Evolutionary conservation across 2,329 filamentous ascomycete species (phyloP), one percentile per base, ranked within the genome.

Genomic region (Botrytis deweyae): DNA sequence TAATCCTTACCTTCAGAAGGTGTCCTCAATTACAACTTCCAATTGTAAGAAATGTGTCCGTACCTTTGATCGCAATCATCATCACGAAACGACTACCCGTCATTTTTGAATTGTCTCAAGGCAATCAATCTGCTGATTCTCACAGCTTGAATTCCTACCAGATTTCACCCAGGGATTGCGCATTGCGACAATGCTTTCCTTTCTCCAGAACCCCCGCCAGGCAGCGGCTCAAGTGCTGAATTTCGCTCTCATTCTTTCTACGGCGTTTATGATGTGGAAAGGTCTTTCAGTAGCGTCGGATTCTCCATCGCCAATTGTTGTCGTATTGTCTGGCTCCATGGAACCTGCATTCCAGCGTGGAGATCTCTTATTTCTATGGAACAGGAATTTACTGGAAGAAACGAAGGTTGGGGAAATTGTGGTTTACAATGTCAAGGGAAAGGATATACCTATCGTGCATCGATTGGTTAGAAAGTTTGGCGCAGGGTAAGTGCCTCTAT

Each of bases 361-460:
- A 61, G 88, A 90, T 77, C 77, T 90, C 49, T 80, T 90, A 1
- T 88, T 90, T 77, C 77, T 90, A 33, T 90, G 88, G 88, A 90
- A 89, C 79, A 79, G 88, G 83, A 86, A 72, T 75, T 82, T 80
- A 14, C 82, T 85, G 44, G 83, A 84, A 68, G 87, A 91, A 62
- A 91, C 90, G 1, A 87, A 92, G 79, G 85, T 93, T 64, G 91
- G 91, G 29, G 91, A 93, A 83, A 87, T 93, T 75, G 91, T 93
- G 77, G 91, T 93, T 66, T 93, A 93, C 81, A 93, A 92, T 80
- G 90, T 93, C 46, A 87, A 88, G 78, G 91, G 90, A 61, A 99
- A 98, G 86, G 93, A 97, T 78, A 98, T 99, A 76, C 96, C 96
- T 44, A 99, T 99, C 83, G 96, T 99, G 78, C 96, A 99, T 85